Evolutionary conservation across 1,284 basidiomycete genomes (phyloP).

Genomic region (Sporisorium iseilematis-ciliati): DNA sequence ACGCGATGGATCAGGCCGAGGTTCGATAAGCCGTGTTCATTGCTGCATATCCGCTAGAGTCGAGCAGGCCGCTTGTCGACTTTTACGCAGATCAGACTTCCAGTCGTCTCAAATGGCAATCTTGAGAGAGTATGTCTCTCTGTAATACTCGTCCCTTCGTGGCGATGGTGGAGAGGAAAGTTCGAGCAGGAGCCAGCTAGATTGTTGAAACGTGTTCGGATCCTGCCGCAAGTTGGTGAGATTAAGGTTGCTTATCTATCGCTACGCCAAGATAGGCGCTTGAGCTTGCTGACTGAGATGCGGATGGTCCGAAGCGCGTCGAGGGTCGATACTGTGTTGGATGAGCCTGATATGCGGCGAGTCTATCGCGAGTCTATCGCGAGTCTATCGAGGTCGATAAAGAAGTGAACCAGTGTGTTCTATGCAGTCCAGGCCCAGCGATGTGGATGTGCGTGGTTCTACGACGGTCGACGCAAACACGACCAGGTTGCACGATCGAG

Average conservation of each 20-base stretch:
- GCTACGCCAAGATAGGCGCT: constrained; percentile 3
- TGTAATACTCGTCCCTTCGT: too few species aligned
- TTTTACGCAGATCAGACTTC: not conserved
- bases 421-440: not conserved
- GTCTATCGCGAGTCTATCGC: constrained; percentile 6
- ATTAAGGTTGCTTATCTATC: constrained; percentile 1
- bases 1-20: not conserved
- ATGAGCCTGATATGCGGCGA: not conserved
- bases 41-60: not conserved
- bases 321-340: not conserved
- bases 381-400: not conserved
- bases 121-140: too few species aligned
- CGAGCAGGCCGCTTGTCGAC: not conserved
- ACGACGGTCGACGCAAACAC: too few species aligned
- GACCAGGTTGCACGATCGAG: too few species aligned
- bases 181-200: not conserved
- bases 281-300: not conserved
- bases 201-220: not conserved
- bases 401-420: not conserved
- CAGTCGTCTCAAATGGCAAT: not conserved
- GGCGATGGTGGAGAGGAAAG: not conserved
- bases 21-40: not conserved
- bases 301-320: not conserved
- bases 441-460: too few species aligned
- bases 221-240: too few species aligned